Base-by-base conservation (phyloP, 2,329 filamentous ascomycete species). In the Amylocarpus encephaloides region DNA sequence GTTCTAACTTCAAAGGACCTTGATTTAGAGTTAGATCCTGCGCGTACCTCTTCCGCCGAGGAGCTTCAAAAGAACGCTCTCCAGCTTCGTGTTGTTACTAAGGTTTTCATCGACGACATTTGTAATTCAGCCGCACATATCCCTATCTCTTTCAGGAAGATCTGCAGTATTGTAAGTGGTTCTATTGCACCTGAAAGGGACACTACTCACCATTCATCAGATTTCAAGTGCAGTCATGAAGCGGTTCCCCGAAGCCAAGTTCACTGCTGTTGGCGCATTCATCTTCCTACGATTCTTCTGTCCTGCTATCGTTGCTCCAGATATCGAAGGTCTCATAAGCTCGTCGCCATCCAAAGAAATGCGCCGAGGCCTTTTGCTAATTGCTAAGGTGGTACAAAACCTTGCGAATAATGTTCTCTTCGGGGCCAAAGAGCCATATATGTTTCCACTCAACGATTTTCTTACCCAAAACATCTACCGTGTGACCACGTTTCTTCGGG, bases 231-330 rank as follows among this genome's bases (percentile, higher is more conserved):
- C 80, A n/a, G 82, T 86, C 1, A 75, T 80, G 61, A 73, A 73
- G 26, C 74, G 78, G 30, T 86, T 86, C 58, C 80, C 78, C 0
- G 82, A 86, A 52, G 82, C 83, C 5, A 86, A 85, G 65, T 86
- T 85, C 61, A 86, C 82, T 0, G 83, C 83, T 3, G 82, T 86
- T 12, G 83, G 83, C 1, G 82, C 83, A 0, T 86, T 86, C 60
- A 80, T 86, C 50, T 86, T 86, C 61, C 72, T 86, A 19, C 77
- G 83, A 7, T 86, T 86, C 69, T 86, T 86, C 62, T 86, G 83
- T 56, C 83, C 83, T 6, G 83, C 83, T 22, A 86, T 86, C 48
- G 83, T 86, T 13, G 81, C 83, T 1, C 83, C 83, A 0, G 82
- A 86, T 62, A 77, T 75, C 1, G 83, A 86, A 61, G 81, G 81